phyloP scores from a whole-genome alignment of 1,139 yeast genomes.

The Candida pseudoviswanathii region DNA sequence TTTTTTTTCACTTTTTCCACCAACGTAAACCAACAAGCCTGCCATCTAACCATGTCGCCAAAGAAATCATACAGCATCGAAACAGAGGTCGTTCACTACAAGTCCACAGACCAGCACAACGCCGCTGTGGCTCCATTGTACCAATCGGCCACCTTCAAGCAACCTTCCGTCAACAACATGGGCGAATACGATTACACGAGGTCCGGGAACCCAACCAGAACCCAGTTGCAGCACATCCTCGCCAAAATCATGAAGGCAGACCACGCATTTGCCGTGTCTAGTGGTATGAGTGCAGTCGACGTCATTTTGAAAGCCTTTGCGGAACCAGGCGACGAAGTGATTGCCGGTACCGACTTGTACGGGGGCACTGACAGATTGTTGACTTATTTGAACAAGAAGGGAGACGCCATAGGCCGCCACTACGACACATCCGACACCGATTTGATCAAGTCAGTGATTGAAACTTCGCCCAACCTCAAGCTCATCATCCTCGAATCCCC shows the following conservation, averaged over 20 bases:
- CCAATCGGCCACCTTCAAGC: constrained; percentile 92
- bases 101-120: constrained; percentile 70
- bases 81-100: constrained; percentile 73
- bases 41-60: constrained; percentile 27
- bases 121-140: constrained; percentile 89
- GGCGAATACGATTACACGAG: constrained; percentile 90
- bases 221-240: constrained; percentile 74
- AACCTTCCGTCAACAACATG: constrained; percentile 71
- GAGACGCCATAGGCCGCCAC: constrained; percentile 71
- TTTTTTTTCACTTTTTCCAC: neutral
- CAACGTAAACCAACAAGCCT: no score
- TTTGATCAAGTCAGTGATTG: constrained; percentile 55
- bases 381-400: constrained; percentile 67
- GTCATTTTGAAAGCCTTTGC: constrained; percentile 75
- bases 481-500: constrained; percentile 88
- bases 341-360: constrained; percentile 91
- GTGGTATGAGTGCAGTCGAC: constrained; percentile 93
- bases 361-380: constrained; percentile 91
- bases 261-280: constrained; percentile 76
- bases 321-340: constrained; percentile 77
- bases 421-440: constrained; percentile 79
- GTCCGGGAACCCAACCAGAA: constrained; percentile 93
- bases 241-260: constrained; percentile 75
- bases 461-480: no score
- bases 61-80: constrained; percentile 52